Percentiles rank a stretch among this genome's conserved stretches.
phyloP scores from a whole-genome alignment of 2,329 filamentous ascomycete genomes.

The Stenocarpella maydis region DNA sequence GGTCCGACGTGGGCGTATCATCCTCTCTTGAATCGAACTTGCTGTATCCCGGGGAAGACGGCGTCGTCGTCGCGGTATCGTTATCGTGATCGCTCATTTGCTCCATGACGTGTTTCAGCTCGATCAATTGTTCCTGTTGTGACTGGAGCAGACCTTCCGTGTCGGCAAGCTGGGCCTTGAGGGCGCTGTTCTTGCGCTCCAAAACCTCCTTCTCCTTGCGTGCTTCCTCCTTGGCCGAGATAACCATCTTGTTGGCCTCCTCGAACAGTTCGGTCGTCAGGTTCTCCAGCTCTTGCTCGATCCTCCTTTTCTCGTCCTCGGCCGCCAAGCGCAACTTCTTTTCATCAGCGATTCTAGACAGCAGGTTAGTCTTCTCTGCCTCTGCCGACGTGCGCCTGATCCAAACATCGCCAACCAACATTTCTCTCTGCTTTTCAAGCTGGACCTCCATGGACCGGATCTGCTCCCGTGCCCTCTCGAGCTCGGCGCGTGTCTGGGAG shows the following conservation, averaged over 20 bases:
- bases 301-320: slow-evolving; percentile 84
- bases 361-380: slow-evolving; percentile 69
- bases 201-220: slow-evolving; percentile 82
- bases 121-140: slow-evolving; percentile 90
- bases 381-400: slow-evolving; percentile 80
- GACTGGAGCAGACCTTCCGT: slow-evolving; percentile 86
- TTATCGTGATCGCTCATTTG: slow-evolving; percentile 82
- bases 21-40: slow-evolving; percentile 70
- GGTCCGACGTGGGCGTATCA: slow-evolving; percentile 48
- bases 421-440: slow-evolving; percentile 74
- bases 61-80: slow-evolving; percentile 74
- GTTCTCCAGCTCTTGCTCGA: slow-evolving; percentile 91
- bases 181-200: slow-evolving; percentile 86
- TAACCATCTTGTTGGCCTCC: slow-evolving; percentile 98
- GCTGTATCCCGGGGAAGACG: slow-evolving; percentile 80
- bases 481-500: slow-evolving; percentile 81
- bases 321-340: slow-evolving; percentile 68
- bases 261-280: slow-evolving; percentile 94
- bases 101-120: slow-evolving; percentile 93
- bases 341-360: slow-evolving; percentile 70
- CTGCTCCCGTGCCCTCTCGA: slow-evolving; percentile 75
- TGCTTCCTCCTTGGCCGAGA: slow-evolving; percentile 87
- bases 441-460: slow-evolving; percentile 72
- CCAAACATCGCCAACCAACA: slow-evolving; percentile 77
- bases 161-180: slow-evolving; percentile 85